phyloP scores from a whole-genome alignment of 495 filamentous ascomycete species.

The Thozetella sp. region DNA sequence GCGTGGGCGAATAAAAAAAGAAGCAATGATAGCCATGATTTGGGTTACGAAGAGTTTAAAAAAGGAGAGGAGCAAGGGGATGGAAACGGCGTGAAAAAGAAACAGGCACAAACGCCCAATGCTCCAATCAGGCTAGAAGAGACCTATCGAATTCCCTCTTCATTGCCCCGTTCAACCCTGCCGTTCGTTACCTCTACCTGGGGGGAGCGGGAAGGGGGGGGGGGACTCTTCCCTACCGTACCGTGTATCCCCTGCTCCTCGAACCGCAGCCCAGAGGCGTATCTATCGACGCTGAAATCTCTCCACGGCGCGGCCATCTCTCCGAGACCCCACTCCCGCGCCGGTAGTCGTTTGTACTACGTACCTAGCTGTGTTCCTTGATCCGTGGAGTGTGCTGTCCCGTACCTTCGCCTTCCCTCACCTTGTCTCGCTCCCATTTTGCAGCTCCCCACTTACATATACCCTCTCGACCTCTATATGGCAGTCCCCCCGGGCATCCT shows the following conservation, averaged over 20 bases:
- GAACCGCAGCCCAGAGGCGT: background rate
- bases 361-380: background rate
- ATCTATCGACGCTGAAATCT: background rate
- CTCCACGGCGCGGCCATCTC: background rate
- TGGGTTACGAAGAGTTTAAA: no score
- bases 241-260: background rate
- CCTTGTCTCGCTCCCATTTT: background rate
- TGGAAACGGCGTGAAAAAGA: no score
- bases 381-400: no score
- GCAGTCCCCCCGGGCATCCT: background rate
- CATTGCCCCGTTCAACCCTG: no score
- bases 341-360: background rate
- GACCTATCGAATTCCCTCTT: background rate
- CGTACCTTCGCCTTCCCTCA: background rate
- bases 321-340: background rate
- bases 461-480: background rate
- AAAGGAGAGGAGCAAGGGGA: no score
- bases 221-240: background rate
- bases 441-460: constrained; percentile 2
- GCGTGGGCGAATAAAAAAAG: no score
- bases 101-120: background rate
- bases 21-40: no score
- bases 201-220: no score
- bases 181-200: no score
- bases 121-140: background rate